phyloP scores from a whole-genome alignment of 2,329 filamentous ascomycete genomes.

The Aspergillus persii region DNA sequence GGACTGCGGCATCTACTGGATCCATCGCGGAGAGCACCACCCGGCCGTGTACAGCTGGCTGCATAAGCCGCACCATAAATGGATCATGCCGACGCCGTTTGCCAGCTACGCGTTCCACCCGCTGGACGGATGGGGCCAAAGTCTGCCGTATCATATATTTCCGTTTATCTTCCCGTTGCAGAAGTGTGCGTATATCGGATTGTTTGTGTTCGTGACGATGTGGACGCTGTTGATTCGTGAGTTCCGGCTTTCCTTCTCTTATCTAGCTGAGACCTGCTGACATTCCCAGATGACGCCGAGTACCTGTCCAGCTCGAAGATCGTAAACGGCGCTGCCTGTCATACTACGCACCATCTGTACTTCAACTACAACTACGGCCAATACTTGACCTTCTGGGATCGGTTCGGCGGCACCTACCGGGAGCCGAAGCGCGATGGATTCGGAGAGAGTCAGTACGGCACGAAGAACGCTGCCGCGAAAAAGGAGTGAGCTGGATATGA shows the following conservation, averaged over 20 bases:
- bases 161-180: slow-evolving; percentile 89
- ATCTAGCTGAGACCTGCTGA: background rate
- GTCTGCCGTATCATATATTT: slow-evolving; percentile 86
- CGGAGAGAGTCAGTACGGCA: background rate
- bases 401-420: slow-evolving; percentile 67
- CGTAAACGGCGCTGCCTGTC: slow-evolving; percentile 90
- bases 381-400: slow-evolving; percentile 90
- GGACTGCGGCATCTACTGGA: slow-evolving; percentile 86
- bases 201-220: slow-evolving; percentile 90
- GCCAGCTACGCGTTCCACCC: slow-evolving; percentile 94
- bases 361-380: slow-evolving; percentile 94
- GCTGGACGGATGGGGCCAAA: slow-evolving; percentile 83
- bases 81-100: slow-evolving; percentile 95
- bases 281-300: background rate
- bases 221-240: slow-evolving; percentile 86
- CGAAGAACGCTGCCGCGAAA: background rate
- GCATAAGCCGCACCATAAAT: slow-evolving; percentile 98
- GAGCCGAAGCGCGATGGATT: slow-evolving; percentile 13
- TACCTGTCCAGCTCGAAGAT: slow-evolving; percentile 37
- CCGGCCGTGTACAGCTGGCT: slow-evolving; percentile 77
- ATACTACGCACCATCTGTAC: slow-evolving; percentile 85
- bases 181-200: slow-evolving; percentile 78
- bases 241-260: slow-evolving; percentile 4
- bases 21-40: slow-evolving; percentile 80
- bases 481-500: background rate